These are phyloP conservation scores for Lasiodiplodia sp. DNA, from an alignment of 2,329 filamentous ascomycete genomes.

Conservation along the genomic window DNA sequence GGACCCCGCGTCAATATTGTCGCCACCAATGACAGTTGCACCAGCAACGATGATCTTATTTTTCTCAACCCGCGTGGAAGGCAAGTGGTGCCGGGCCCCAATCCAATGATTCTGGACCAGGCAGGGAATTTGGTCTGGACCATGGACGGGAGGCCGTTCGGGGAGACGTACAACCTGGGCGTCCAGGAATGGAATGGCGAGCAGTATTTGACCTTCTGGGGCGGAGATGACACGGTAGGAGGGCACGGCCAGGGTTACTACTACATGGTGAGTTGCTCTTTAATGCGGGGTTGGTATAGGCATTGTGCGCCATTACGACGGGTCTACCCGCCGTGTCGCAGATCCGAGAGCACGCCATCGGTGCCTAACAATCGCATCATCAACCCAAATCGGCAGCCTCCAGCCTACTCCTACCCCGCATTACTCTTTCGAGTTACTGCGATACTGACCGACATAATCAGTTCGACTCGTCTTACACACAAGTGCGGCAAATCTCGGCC, in stretches of 20 bases:
- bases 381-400: background rate
- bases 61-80: constrained; percentile 32
- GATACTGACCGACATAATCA: constrained; percentile 13
- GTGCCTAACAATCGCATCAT: constrained; percentile 21
- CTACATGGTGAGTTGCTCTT: constrained; percentile 39
- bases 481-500: constrained; percentile 30
- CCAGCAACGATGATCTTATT: constrained; percentile 30
- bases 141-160: constrained; percentile 37
- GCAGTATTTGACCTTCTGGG: constrained; percentile 50
- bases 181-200: constrained; percentile 45
- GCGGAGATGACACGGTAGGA: constrained; percentile 42
- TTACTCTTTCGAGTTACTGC: background rate
- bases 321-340: constrained; percentile 16
- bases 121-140: constrained; percentile 45
- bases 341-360: constrained; percentile 27
- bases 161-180: constrained; percentile 38
- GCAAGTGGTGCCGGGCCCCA: constrained; percentile 32
- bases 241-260: constrained; percentile 45
- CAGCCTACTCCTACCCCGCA: background rate
- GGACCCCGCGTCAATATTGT: constrained; percentile 34
- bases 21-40: constrained; percentile 20
- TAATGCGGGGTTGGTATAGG: constrained; percentile 1
- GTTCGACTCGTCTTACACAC: constrained; percentile 33
- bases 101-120: constrained; percentile 46
- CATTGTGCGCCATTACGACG: constrained; percentile 32